Evolutionary conservation across 306 rosid species (phyloP).

Genomic region (Erythrophleum fordii): DNA sequence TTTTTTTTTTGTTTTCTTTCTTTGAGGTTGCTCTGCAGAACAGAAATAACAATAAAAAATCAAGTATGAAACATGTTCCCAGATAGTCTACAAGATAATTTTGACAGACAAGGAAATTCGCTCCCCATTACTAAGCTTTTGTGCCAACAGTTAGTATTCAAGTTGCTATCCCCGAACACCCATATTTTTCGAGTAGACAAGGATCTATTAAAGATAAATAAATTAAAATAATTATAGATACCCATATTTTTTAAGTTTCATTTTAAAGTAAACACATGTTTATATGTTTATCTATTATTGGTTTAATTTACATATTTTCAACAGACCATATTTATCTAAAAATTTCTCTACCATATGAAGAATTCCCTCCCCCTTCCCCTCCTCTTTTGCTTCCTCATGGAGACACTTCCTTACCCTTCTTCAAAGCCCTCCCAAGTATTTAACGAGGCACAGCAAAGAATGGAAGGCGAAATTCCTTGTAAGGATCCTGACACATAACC

Average conservation of each 20-base stretch:
- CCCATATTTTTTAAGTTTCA: neutral
- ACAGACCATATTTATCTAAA: neutral
- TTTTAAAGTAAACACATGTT: neutral
- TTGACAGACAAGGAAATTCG: neutral
- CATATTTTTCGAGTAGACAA: neutral
- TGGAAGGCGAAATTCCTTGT: conserved; percentile 23
- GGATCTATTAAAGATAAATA: neutral
- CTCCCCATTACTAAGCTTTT: neutral
- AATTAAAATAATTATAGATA: neutral
- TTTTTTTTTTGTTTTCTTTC: neutral
- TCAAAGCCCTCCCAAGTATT: conserved; percentile 27
- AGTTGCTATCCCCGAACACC: neutral
- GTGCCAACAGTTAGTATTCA: neutral
- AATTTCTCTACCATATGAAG: conserved; percentile 2
- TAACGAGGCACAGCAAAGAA: conserved; percentile 29
- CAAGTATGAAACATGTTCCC: too few relatives aligned
- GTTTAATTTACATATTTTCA: neutral
- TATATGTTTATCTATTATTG: neutral
- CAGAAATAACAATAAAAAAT: too few relatives aligned
- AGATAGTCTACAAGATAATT: neutral
- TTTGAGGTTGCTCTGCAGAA: neutral
- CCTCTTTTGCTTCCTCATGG: conserved; percentile 10
- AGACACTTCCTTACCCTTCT: conserved; percentile 22
- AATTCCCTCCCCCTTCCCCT: neutral
- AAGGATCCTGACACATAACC: neutral